Evolutionary conservation across 306 rosid species (phyloP).

Genomic region (Fragaria iinumae): DNA sequence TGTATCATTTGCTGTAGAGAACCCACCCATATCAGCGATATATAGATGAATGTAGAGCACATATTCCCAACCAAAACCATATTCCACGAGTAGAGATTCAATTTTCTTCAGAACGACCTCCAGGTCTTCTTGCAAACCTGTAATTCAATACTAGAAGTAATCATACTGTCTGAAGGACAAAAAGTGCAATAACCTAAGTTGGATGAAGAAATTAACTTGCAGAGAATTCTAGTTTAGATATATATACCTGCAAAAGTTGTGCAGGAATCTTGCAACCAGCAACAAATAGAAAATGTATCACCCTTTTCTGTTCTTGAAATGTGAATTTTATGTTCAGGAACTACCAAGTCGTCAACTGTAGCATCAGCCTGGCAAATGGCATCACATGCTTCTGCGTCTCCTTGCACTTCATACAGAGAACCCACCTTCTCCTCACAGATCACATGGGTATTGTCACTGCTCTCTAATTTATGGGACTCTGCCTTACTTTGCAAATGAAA

Average conservation of each 20-base stretch:
- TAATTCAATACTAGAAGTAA: conserved; percentile 18
- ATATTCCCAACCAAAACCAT: conserved; percentile 78
- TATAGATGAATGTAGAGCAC: conserved; percentile 88
- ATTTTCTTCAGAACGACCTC: conserved; percentile 57
- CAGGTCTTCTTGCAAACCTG: conserved; percentile 78
- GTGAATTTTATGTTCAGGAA: conserved; percentile 46
- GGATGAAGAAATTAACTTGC: neutral
- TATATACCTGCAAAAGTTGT: conserved; percentile 37
- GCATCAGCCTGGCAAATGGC: conserved; percentile 40
- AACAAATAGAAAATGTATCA: conserved; percentile 63
- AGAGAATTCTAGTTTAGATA: conserved; percentile 18
- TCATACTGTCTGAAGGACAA: conserved; percentile 17
- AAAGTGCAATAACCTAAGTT: neutral
- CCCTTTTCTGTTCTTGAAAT: conserved; percentile 64
- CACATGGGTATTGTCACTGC: conserved; percentile 35
- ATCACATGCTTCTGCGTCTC: conserved; percentile 46
- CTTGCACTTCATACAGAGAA: conserved; percentile 61
- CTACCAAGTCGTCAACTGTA: conserved; percentile 29
- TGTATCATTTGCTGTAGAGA: conserved; percentile 74
- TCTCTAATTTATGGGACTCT: conserved; percentile 29
- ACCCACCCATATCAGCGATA: conserved; percentile 78
- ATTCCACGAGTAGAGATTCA: conserved; percentile 52
- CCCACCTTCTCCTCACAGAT: conserved; percentile 39
- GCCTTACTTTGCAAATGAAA: conserved; percentile 85
- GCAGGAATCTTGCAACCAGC: conserved; percentile 77